A percentile compares a stretch with the other conserved stretches of the same genome.
These are phyloP conservation scores for Auxenochlorella protothecoides DNA, from an alignment of 139 green algal species.

Conservation along the genomic window DNA sequence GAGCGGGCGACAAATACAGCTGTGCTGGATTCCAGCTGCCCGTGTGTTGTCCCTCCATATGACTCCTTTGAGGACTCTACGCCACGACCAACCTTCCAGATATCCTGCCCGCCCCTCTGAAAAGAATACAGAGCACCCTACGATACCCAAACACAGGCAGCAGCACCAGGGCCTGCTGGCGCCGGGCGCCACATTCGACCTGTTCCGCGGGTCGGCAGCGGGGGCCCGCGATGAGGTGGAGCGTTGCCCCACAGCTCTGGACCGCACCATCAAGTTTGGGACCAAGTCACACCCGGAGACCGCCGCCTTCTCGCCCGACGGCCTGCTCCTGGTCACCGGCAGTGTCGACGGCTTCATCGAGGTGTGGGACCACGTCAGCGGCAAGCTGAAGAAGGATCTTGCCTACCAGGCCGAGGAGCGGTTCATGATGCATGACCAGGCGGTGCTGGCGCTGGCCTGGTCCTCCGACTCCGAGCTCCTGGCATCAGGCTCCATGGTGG, in stretches of 20 bases:
- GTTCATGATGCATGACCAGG: slow-evolving; percentile 96
- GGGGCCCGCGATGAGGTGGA: slow-evolving; percentile 81
- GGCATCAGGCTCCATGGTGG: slow-evolving; percentile 58
- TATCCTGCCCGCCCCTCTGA: no score
- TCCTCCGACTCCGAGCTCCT: slow-evolving; percentile 78
- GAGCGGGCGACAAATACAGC: no score
- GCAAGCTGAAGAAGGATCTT: slow-evolving; percentile 89
- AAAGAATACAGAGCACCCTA: no score
- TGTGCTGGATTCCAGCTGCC: neutral
- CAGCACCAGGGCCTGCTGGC: slow-evolving; percentile 82
- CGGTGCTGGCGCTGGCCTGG: slow-evolving; percentile 79
- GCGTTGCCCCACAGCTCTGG: slow-evolving; percentile 45
- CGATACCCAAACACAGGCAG: slow-evolving; percentile 49
- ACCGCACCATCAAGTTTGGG: slow-evolving; percentile 62
- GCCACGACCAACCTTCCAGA: no score
- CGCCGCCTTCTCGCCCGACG: slow-evolving; percentile 81
- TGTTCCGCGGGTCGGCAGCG: slow-evolving; percentile 73
- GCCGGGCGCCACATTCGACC: slow-evolving; percentile 77
- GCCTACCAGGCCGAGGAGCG: slow-evolving; percentile 86
- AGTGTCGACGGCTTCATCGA: slow-evolving; percentile 95
- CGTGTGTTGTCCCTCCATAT: neutral
- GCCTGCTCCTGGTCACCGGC: slow-evolving; percentile 78
- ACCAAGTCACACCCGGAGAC: slow-evolving; percentile 63
- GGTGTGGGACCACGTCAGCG: slow-evolving; percentile 87
- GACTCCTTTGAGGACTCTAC: neutral